Evolutionary conservation across 495 filamentous ascomycete genomes (phyloP).

Genomic region (Penicillium dipodomyicola): DNA sequence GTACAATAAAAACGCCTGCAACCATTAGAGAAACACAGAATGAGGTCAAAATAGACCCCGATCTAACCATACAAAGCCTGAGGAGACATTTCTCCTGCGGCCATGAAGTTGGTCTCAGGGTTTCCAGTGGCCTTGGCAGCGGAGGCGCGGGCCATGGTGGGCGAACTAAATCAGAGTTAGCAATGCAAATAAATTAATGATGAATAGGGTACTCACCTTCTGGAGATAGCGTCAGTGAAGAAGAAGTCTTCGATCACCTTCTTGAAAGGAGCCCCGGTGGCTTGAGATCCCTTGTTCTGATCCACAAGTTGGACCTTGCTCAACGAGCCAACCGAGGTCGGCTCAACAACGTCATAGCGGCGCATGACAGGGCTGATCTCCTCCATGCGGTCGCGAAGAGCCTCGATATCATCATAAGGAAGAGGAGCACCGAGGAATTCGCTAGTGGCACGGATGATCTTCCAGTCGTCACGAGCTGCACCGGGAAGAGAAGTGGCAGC

Average conservation of each 20-base stretch:
- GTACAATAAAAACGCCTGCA: slow-evolving; percentile 48
- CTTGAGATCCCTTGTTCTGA: slow-evolving; percentile 82
- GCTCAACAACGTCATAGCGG: slow-evolving; percentile 86
- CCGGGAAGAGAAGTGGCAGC: slow-evolving; percentile 82
- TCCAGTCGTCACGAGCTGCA: slow-evolving; percentile 94
- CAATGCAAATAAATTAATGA: slow-evolving; percentile 13
- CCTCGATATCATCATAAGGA: slow-evolving; percentile 88
- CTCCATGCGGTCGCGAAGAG: slow-evolving; percentile 86
- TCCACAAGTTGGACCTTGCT: slow-evolving; percentile 92
- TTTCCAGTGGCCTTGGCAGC: slow-evolving; percentile 70
- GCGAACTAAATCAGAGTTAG: slow-evolving; percentile 60
- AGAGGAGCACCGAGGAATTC: slow-evolving; percentile 87
- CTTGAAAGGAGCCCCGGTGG: slow-evolving; percentile 65
- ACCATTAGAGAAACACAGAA: slow-evolving; percentile 41
- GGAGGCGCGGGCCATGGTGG: slow-evolving; percentile 95
- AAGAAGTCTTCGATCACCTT: slow-evolving; percentile 92
- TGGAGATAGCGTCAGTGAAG: slow-evolving; percentile 93
- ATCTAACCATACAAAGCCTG: slow-evolving; percentile 47
- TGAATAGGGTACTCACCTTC: slow-evolving; percentile 62
- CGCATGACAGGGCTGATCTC: slow-evolving; percentile 88
- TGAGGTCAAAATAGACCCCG: slow-evolving; percentile 18
- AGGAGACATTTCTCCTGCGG: slow-evolving; percentile 62
- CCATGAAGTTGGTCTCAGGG: slow-evolving; percentile 83
- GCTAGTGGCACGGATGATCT: slow-evolving; percentile 87
- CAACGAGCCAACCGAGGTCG: slow-evolving; percentile 62